These are phyloP conservation scores for Talaromyces islandicus DNA, from an alignment of 2,329 filamentous ascomycete species.

Conservation along the genomic window DNA sequence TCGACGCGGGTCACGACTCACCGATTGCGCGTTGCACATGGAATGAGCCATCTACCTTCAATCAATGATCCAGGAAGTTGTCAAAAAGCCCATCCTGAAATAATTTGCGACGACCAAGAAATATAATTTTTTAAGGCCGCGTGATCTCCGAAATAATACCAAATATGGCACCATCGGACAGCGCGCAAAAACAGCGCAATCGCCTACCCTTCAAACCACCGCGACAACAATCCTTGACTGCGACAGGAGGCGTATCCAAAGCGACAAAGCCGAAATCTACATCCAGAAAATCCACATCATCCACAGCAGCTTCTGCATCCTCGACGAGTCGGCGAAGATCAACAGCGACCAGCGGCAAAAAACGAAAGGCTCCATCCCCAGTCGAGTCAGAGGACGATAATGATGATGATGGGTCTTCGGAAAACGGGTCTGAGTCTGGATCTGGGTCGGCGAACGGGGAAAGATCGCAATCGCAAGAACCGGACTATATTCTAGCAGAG, in stretches of 20 bases:
- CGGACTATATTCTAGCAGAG: constrained; percentile 44
- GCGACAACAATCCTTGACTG: constrained; percentile 25
- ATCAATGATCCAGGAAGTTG: background rate
- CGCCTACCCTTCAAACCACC: constrained; percentile 42
- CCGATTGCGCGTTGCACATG: background rate
- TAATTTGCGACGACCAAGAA: background rate
- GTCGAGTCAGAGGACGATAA: background rate
- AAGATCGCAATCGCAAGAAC: constrained; percentile 28
- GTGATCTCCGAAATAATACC: background rate
- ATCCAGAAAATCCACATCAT: constrained; percentile 9
- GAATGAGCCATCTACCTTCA: background rate
- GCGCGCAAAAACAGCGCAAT: constrained; percentile 26
- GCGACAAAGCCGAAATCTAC: constrained; percentile 15
- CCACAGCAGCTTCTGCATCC: constrained; percentile 4
- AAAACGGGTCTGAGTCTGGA: constrained; percentile 4
- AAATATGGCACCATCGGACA: background rate
- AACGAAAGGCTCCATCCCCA: constrained; percentile 5
- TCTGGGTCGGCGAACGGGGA: constrained; percentile 15
- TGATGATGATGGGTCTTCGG: constrained; percentile 4
- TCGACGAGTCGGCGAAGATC: background rate
- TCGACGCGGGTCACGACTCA: background rate
- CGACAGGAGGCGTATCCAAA: constrained; percentile 15
- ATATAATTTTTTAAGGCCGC: background rate
- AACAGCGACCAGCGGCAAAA: constrained; percentile 11
- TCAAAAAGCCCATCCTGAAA: background rate